Conservation (phyloP, 495 filamentous ascomycete genomes). For the Aeminium ludgeri region DNA sequence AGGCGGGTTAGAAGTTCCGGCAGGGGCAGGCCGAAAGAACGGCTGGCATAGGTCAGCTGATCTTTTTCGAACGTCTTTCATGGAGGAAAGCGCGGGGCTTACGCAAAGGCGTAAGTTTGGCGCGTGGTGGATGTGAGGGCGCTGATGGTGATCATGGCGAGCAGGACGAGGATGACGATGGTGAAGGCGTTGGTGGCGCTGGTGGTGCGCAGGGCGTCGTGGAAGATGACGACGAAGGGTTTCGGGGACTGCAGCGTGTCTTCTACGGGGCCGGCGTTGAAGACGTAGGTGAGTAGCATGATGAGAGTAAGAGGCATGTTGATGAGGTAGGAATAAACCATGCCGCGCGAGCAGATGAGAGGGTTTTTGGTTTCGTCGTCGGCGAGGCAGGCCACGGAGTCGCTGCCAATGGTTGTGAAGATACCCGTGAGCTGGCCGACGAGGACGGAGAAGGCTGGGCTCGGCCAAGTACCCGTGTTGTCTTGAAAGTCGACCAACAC, state of each 20-base stretch:
- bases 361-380: conserved; percentile 20
- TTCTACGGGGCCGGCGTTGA: conserved; percentile 13
- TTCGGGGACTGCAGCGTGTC: conserved; percentile 1
- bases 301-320: not conserved
- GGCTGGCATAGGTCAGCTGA: too few species aligned
- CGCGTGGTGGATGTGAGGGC: conserved; percentile 15
- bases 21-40: too few species aligned
- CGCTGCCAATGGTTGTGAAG: conserved; percentile 11
- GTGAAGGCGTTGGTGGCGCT: conserved; percentile 9
- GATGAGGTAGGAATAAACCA: conserved; percentile 14
- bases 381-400: conserved; percentile 16
- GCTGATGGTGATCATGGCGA: conserved; percentile 17
- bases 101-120: conserved; percentile 17
- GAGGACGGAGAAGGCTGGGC: conserved; percentile 2
- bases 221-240: conserved; percentile 13
- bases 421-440: conserved; percentile 11
- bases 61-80: too few species aligned
- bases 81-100: not conserved
- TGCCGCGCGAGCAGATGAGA: conserved; percentile 14
- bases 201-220: conserved; percentile 4
- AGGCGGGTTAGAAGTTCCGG: too few species aligned
- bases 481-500: conserved; percentile 12
- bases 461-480: conserved; percentile 9
- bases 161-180: conserved; percentile 11
- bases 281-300: conserved; percentile 13